phyloP scores from a whole-genome alignment of 1,284 basidiomycete species.

The Puccinia polysora region DNA sequence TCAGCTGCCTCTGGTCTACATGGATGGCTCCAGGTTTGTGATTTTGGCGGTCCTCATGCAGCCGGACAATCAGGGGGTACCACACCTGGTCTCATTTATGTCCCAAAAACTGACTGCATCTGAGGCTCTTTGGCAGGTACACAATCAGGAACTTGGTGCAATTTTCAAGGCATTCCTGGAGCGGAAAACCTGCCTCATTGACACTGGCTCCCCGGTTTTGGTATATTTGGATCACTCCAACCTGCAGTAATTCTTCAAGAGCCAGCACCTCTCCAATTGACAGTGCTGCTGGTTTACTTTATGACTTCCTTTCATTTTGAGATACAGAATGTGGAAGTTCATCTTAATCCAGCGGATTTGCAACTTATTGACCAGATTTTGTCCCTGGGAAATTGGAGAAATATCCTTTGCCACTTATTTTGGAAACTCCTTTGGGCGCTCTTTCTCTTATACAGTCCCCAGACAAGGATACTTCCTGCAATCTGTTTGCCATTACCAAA shows the following conservation, averaged over 20 bases:
- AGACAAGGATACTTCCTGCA: no score
- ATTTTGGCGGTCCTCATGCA: constrained; percentile 38
- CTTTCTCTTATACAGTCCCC: no score
- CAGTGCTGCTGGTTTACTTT: constrained; percentile 1
- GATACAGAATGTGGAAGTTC: background rate
- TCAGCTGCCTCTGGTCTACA: constrained; percentile 51
- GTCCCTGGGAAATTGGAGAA: no score
- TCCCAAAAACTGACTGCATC: constrained; percentile 29
- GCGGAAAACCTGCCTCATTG: constrained; percentile 9
- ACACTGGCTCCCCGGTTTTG: background rate
- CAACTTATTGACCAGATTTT: no score
- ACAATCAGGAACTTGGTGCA: constrained; percentile 6
- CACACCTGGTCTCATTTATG: constrained; percentile 34
- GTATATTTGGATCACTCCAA: constrained; percentile 19
- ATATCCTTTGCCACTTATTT: no score
- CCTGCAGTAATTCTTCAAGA: background rate
- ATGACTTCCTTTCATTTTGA: background rate
- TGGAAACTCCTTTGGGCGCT: no score
- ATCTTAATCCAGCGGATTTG: constrained; percentile 15
- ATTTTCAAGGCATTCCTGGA: background rate
- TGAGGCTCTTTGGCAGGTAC: constrained; percentile 3
- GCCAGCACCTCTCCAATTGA: background rate
- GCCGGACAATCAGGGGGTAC: background rate
- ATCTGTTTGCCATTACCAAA: no score
- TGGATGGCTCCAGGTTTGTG: constrained; percentile 42